Evolutionary conservation across 1,139 yeast species (phyloP).

Genomic region (Hyphopichia buzzinii): DNA sequence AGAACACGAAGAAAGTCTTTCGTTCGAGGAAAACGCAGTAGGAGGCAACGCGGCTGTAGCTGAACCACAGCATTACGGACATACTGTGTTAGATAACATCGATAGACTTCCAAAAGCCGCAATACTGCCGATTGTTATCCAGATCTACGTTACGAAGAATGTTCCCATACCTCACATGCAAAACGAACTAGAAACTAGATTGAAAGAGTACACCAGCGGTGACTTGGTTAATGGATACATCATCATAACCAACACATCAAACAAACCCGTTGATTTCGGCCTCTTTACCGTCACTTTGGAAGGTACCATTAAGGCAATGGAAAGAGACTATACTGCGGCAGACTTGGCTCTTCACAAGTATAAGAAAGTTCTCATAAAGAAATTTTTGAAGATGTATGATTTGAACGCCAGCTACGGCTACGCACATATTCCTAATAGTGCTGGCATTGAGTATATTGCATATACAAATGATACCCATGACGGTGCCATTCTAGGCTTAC

Average conservation of each 20-base stretch:
- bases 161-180: slow-evolving; percentile 36
- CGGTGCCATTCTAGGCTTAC: slow-evolving; percentile 50
- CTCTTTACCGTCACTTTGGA: slow-evolving; percentile 47
- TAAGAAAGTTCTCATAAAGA: slow-evolving; percentile 38
- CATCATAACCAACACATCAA: slow-evolving; percentile 37
- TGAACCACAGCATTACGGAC: slow-evolving; percentile 25
- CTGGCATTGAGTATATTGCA: slow-evolving; percentile 50
- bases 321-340: slow-evolving; percentile 16
- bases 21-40: slow-evolving; percentile 16
- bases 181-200: slow-evolving; percentile 40
- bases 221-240: slow-evolving; percentile 40
- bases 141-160: slow-evolving; percentile 41
- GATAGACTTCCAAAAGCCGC: slow-evolving; percentile 36
- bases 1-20: slow-evolving; percentile 20
- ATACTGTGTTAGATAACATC: slow-evolving; percentile 46
- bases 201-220: slow-evolving; percentile 45
- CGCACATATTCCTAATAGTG: slow-evolving; percentile 42
- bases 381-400: slow-evolving; percentile 48
- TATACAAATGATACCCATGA: slow-evolving; percentile 46
- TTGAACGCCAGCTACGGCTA: slow-evolving; percentile 47
- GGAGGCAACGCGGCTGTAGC: slow-evolving; percentile 12
- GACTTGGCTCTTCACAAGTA: slow-evolving; percentile 18
- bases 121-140: slow-evolving; percentile 41
- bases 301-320: slow-evolving; percentile 42
- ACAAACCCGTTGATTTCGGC: slow-evolving; percentile 42